These are phyloP conservation scores for Neurospora pannonica DNA, from an alignment of 495 filamentous ascomycete genomes.

Conservation along the genomic window DNA sequence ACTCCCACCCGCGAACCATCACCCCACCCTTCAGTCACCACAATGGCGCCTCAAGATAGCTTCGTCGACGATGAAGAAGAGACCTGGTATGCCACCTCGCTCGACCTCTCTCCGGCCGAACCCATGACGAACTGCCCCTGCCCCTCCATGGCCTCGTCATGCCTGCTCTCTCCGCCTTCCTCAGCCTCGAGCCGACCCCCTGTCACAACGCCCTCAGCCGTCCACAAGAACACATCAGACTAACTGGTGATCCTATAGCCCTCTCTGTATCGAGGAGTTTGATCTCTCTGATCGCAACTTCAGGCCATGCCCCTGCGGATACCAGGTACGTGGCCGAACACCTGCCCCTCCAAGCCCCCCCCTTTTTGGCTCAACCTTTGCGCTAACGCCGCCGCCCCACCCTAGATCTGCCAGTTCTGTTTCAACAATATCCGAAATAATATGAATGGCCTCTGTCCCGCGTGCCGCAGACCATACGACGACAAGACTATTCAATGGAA, in stretches of 20 bases:
- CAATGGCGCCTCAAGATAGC: constrained; percentile 77
- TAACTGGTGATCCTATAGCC: constrained; percentile 39
- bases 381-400: background rate
- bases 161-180: constrained; percentile 5
- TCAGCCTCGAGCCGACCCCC: background rate
- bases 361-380: constrained; percentile 10
- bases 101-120: background rate
- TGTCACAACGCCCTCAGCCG: constrained; percentile 4
- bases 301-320: constrained; percentile 93
- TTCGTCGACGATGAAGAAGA: constrained; percentile 98
- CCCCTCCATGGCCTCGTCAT: background rate
- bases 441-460: constrained; percentile 91
- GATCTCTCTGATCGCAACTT: constrained; percentile 97
- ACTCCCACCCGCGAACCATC: constrained; percentile 12
- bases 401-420: constrained; percentile 96
- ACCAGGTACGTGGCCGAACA: constrained; percentile 58
- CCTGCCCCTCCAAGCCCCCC: background rate
- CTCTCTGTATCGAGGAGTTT: constrained; percentile 98
- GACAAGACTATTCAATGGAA: constrained; percentile 96
- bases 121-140: background rate
- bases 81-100: constrained; percentile 53
- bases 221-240: constrained; percentile 1
- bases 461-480: constrained; percentile 89
- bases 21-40: constrained; percentile 23
- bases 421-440: constrained; percentile 97